Conservation (phyloP, 495 filamentous ascomycete species). For the Parachaetomium inaequale region DNA sequence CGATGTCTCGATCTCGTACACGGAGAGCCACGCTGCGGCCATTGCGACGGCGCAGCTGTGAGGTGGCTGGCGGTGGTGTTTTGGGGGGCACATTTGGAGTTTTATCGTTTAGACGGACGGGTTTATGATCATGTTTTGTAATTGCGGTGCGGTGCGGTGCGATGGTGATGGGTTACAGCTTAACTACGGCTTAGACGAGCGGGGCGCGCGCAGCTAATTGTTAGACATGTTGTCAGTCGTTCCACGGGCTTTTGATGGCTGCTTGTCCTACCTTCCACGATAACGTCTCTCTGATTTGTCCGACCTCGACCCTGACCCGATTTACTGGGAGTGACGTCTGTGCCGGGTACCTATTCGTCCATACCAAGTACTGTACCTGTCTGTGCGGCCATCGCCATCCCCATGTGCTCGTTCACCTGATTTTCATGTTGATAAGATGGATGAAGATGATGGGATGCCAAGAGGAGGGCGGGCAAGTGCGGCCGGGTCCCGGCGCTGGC, state of each 20-base stretch:
- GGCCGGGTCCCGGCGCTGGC: conserved; percentile 20
- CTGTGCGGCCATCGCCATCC: not conserved
- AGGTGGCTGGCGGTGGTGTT: conserved; percentile 4
- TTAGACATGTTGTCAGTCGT: not conserved
- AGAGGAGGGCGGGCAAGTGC: not conserved
- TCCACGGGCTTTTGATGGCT: too few relatives aligned
- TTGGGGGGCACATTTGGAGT: not conserved
- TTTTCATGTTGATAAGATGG: not conserved
- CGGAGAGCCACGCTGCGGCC: conserved; percentile 84
- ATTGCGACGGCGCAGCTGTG: conserved; percentile 58
- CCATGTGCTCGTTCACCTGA: not conserved
- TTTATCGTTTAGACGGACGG: not conserved
- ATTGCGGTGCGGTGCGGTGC: not conserved
- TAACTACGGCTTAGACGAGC: not conserved
- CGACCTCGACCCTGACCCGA: not conserved
- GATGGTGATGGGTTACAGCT: not conserved
- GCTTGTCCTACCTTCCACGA: not conserved
- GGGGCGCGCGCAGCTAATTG: not conserved
- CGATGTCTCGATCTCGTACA: conserved; percentile 91
- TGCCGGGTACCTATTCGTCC: too few relatives aligned
- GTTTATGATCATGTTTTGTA: conserved; percentile 10
- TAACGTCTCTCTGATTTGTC: not conserved
- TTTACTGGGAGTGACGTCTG: not conserved
- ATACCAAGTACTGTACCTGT: not conserved
- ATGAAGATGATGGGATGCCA: not conserved